A percentile compares a stretch with the other conserved stretches of the same genome.
phyloP scores from a whole-genome alignment of 257 asterid species.

The Primulina eburnea region DNA sequence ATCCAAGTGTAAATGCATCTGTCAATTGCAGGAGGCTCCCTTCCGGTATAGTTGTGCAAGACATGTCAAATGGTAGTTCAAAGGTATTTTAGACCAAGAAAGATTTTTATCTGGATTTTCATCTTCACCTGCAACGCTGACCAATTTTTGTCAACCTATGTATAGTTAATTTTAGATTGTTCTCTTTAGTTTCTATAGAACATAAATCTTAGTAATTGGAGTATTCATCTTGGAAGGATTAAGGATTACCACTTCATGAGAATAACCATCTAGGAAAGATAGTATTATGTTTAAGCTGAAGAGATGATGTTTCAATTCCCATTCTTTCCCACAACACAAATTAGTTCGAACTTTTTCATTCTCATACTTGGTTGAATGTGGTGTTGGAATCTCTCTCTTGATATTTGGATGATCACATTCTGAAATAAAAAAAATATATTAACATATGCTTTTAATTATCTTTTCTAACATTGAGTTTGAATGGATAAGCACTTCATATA shows the following conservation, averaged over 20 bases:
- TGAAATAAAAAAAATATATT: too few relatives aligned
- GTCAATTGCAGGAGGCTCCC: conserved; percentile 73
- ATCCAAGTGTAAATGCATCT: conserved; percentile 27
- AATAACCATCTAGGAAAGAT: conserved; percentile 9
- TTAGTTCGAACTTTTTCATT: background rate
- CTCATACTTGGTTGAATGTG: background rate
- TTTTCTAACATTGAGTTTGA: background rate
- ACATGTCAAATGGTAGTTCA: conserved; percentile 63
- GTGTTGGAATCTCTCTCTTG: background rate
- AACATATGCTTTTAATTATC: background rate
- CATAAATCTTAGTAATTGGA: conserved; percentile 21
- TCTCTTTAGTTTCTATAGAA: conserved; percentile 24
- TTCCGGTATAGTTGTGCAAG: conserved; percentile 79
- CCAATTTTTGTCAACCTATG: background rate
- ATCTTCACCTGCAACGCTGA: conserved; percentile 3
- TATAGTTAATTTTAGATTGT: background rate
- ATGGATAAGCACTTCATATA: background rate
- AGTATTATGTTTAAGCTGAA: conserved; percentile 13
- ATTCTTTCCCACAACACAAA: background rate
- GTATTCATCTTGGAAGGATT: conserved; percentile 1
- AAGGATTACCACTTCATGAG: conserved; percentile 11
- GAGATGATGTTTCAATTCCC: conserved; percentile 13
- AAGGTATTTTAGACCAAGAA: conserved; percentile 41
- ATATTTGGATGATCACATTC: too few relatives aligned
- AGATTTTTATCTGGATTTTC: background rate